A percentile compares a stretch with the other conserved stretches of the same genome.
phyloP scores from a whole-genome alignment of 2,329 filamentous ascomycete genomes.

The Niveomyces coronatus region DNA sequence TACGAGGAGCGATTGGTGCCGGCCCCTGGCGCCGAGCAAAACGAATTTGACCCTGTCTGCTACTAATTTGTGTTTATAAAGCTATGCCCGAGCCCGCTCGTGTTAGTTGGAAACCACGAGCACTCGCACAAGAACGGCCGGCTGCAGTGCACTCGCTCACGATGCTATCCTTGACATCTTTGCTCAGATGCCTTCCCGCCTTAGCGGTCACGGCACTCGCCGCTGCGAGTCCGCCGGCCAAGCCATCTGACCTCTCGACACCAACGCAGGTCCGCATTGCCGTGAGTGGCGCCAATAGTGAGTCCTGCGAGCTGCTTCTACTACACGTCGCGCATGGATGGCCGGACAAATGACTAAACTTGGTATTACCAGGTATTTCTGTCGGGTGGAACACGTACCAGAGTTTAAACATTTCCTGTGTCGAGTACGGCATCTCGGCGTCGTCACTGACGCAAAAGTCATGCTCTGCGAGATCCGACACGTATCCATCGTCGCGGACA shows the following conservation, averaged over 20 bases:
- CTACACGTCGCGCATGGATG: too few species aligned
- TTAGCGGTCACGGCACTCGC: conserved; percentile 3
- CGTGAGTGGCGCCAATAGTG: conserved; percentile 37
- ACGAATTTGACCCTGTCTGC: too few species aligned
- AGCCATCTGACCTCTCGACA: conserved; percentile 39
- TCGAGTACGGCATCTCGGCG: conserved; percentile 38
- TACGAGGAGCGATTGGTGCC: too few species aligned
- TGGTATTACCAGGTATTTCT: conserved; percentile 39
- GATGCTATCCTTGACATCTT: conserved; percentile 3
- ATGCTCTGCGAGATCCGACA: conserved; percentile 37
- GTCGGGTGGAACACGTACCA: conserved; percentile 49
- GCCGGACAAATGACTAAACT: too few species aligned
- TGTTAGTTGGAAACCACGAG: too few species aligned
- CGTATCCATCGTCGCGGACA: conserved; percentile 44
- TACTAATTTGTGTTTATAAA: too few species aligned
- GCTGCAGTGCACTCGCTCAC: background rate
- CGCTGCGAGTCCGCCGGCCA: conserved; percentile 29
- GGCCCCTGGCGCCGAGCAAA: too few species aligned
- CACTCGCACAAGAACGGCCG: background rate
- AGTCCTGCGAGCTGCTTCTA: conserved; percentile 15
- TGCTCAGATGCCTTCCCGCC: conserved; percentile 4
- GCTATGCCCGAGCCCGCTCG: too few species aligned
- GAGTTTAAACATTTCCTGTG: conserved; percentile 34
- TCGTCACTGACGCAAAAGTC: conserved; percentile 25
- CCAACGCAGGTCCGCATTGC: conserved; percentile 44